A percentile compares a stretch with the other conserved stretches of the same genome.
Conservation (phyloP, 495 filamentous ascomycete genomes). For the Neurospora sp. region DNA sequence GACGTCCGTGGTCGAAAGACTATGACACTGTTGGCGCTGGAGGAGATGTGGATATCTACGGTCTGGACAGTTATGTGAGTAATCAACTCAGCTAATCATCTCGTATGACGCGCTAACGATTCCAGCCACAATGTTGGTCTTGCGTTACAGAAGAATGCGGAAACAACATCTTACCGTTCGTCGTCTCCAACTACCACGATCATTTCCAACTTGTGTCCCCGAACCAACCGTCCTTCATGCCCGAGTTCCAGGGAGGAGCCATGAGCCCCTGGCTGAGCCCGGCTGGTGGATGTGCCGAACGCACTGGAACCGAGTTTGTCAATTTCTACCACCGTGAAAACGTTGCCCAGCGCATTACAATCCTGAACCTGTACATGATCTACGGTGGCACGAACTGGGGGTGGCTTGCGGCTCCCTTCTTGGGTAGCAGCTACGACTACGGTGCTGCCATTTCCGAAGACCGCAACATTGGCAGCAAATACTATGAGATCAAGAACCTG, state of each 20-base stretch:
- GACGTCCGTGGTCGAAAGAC: slow-evolving; percentile 37
- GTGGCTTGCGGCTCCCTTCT: slow-evolving; percentile 9
- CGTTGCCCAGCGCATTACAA: slow-evolving; percentile 34
- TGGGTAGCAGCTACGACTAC: slow-evolving; percentile 47
- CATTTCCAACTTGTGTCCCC: background rate
- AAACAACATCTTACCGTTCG: slow-evolving; percentile 32
- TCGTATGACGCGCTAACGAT: background rate
- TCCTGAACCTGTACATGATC: slow-evolving; percentile 39
- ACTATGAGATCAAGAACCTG: slow-evolving; percentile 50
- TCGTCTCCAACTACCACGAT: slow-evolving; percentile 11
- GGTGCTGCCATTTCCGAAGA: slow-evolving; percentile 49
- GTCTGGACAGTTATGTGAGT: slow-evolving; percentile 42
- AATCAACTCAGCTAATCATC: accelerated
- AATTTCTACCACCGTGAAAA: slow-evolving; percentile 50
- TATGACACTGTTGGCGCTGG: slow-evolving; percentile 30
- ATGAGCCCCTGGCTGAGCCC: slow-evolving; percentile 53
- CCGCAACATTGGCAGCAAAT: slow-evolving; percentile 46
- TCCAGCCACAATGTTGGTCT: slow-evolving; percentile 47
- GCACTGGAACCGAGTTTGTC: slow-evolving; percentile 39
- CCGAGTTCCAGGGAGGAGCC: slow-evolving; percentile 54
- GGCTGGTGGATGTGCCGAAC: slow-evolving; percentile 34
- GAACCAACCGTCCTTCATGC: slow-evolving; percentile 45
- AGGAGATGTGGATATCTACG: slow-evolving; percentile 50
- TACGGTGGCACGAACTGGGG: slow-evolving; percentile 55
- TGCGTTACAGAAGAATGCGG: slow-evolving; percentile 44